Evolutionary conservation across 805 yeast species (phyloP), one percentile per base, ranked within the genome.

Genomic region (Hanseniaspora singularis): DNA sequence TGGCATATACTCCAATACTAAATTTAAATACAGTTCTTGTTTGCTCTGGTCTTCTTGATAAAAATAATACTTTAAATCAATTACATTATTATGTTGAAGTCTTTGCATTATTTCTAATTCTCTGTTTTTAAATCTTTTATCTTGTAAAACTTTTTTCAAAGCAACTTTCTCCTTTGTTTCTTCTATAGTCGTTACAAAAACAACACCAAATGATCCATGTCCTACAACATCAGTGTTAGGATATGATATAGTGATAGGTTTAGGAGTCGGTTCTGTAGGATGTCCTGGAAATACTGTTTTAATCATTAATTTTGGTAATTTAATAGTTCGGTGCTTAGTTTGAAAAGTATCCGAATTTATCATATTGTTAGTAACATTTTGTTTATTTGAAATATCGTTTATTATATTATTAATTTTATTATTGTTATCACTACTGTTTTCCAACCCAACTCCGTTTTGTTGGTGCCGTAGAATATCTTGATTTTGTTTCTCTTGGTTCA

Each of bases 141-240:
- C 99, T 62, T 92, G 97, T 22, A 89, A 71, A n/a, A 92, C 99
- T 55, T 94, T 76, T 64, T 92, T 92, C 60, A 92, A 86, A 42
- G 98, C 98, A 16, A 89, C 94, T 34, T 77, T 73, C 55, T 79
- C 83, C 51, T 81, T 77, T 19, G 81, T 71, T 15, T 89, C 87
- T 51, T 74, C 59, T 33, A 92, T 69, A 50, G 75, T 77, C 6
- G 95, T 86, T 54, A 85, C 92, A 61, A 86, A 87, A n/a, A 92
- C 98, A 28, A 87, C 88, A 2, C 98, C 98, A 67, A 92, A 92
- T n/a, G 97, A 88, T 10, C 98, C 98, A 64, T 85, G 94, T n/a
- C 98, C 98, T 34, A 89, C 92, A 72, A 88, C 87, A 54, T 84
- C 81, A 33, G 84, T 75, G 56, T 81, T 86, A 15, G 88, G 81